Base-by-base conservation (phyloP, 2,329 filamentous ascomycete species). In the Fusarium sp. region DNA sequence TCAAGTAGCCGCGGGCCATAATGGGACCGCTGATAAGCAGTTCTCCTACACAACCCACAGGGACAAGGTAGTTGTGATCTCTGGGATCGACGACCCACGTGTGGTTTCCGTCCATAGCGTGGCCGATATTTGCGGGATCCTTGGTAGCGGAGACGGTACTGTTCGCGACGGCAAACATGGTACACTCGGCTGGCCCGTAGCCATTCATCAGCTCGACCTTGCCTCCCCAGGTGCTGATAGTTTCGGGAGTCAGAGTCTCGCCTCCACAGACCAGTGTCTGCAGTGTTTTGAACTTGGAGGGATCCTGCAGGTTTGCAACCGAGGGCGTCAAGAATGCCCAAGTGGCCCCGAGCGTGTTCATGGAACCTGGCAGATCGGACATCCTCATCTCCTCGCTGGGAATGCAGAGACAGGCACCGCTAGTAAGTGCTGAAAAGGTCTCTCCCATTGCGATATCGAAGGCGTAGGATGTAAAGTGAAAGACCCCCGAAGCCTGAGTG, bases 301-400 rank as follows among this genome's bases (percentile, higher is more conserved):
- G 66, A 12, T 73, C 66, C n/a, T 76, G 50, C 3, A 70, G 61
- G n/a, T 66, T 72, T 3, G 69, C 69, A 6, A 75, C n/a, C 0
- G 74, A 74, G 1, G 74, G 74, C 0, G 74, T 76, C 2, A 76
- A 24, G 41, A 74, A 74, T 5, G 70, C 57, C 53, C 68, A 74
- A n/a, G 63, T 72, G 18, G 61, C 66, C 3, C 37, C 57, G 0
- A 67, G 60, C 0, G 49, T 26, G 21, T 65, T 70, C 11, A 76
- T 73, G 3, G 70, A 63, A 1, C 52, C 55, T 0, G 66, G 41
- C 0, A 76, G 41, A 10, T 73, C 49, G 1, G 38, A 10, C 28
- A 58, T 50, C 0, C 69, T 63, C 66, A 72, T 74, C 13, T 75
- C 69, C 3, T 75, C 74, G 10, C 61, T 68, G 4, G 74, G 71